Percentiles rank a stretch among this genome's conserved stretches.
Evolutionary conservation across 345 rosid genomes (phyloP).

Genomic region (Xanthoceras sorbifolium): DNA sequence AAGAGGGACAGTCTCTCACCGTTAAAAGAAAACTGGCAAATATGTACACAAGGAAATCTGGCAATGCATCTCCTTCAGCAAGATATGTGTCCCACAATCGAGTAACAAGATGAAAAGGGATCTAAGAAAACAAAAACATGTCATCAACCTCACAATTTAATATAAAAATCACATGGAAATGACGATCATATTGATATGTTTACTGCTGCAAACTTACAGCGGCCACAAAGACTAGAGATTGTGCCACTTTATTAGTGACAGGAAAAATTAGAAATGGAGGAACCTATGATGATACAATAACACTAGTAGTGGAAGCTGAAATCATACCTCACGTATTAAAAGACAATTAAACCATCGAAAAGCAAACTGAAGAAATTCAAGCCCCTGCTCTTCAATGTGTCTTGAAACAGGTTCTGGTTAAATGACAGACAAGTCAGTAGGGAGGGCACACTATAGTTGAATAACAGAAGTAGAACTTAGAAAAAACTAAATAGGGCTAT

Average conservation of each 20-base stretch:
- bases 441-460: conserved; percentile 13
- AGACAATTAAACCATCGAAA: conserved; percentile 99
- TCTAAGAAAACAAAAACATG: conserved; percentile 45
- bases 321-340: conserved; percentile 84
- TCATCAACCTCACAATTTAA: conserved; percentile 20
- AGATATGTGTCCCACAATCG: conserved; percentile 99
- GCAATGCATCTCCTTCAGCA: conserved; percentile 97
- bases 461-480: neutral
- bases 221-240: neutral
- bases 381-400: conserved; percentile 98
- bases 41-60: conserved; percentile 95
- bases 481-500: neutral
- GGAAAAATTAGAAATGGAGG: neutral
- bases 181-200: neutral
- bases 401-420: conserved; percentile 85
- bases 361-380: conserved; percentile 96
- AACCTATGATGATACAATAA: neutral
- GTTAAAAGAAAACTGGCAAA: conserved; percentile 94
- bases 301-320: conserved; percentile 6
- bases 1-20: conserved; percentile 46
- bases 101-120: conserved; percentile 80
- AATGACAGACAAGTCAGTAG: conserved; percentile 10
- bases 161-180: neutral
- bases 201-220: neutral
- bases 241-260: conserved; percentile 7